Percentiles rank a stretch among this genome's conserved stretches.
phyloP scores from a whole-genome alignment of 352 stramenopile genomes.

The Blastocystis sp. region DNA sequence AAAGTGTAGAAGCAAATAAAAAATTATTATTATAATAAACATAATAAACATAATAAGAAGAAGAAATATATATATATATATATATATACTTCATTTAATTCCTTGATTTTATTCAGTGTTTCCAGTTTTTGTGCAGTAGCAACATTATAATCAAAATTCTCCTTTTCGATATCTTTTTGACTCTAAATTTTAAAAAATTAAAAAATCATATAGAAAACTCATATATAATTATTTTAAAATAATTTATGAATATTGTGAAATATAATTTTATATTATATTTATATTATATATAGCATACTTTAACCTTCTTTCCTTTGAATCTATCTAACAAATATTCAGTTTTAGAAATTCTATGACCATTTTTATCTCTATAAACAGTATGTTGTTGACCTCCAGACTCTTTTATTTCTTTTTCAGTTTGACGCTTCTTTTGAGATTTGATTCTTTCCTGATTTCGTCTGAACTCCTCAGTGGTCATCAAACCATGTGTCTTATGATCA shows the following conservation, averaged over 20 bases:
- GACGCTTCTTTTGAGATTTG: too few species aligned
- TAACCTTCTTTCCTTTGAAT: conserved; percentile 1
- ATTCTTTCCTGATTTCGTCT: too few species aligned
- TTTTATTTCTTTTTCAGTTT: too few species aligned
- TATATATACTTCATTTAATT: background rate
- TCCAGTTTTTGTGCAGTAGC: conserved; percentile 19
- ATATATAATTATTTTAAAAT: too few species aligned
- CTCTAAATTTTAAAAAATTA: conserved; percentile 1
- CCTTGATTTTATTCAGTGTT: background rate
- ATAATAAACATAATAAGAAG: conserved; percentile 8
- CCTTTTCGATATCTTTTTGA: conserved; percentile 16
- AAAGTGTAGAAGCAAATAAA: too few species aligned
- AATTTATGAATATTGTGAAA: too few species aligned
- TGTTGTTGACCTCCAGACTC: too few species aligned
- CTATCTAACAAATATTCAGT: background rate
- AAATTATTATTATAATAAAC: conserved; percentile 4
- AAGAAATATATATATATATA: conserved; percentile 1
- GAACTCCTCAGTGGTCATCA: too few species aligned
- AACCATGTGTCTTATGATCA: too few species aligned
- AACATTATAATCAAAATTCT: conserved; percentile 35
- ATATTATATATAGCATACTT: background rate
- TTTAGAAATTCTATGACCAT: conserved; percentile 11
- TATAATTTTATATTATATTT: too few species aligned
- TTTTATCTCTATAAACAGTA: conserved; percentile 25
- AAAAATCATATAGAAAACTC: too few species aligned